phyloP scores from a whole-genome alignment of 2,329 filamentous ascomycete genomes.

The Diplocarpon rosae region DNA sequence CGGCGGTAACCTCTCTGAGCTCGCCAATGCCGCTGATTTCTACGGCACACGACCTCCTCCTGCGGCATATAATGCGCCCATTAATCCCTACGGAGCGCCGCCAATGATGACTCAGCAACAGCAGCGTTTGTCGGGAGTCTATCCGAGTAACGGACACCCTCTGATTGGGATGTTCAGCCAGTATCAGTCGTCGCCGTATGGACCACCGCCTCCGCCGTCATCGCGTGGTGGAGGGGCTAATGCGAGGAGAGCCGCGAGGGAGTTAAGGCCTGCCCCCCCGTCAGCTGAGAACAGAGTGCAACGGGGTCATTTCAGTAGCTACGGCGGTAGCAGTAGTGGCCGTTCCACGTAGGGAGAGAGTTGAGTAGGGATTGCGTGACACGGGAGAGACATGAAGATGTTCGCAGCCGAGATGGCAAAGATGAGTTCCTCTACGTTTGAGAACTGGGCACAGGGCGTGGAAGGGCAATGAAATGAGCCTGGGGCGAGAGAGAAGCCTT shows the following conservation, averaged over 20 bases:
- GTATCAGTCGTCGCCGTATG: slow-evolving; percentile 2
- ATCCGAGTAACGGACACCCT: not conserved
- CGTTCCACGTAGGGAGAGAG: not conserved
- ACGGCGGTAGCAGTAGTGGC: not conserved
- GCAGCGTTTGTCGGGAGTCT: not conserved
- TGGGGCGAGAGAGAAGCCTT: too few species aligned
- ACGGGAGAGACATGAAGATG: too few species aligned
- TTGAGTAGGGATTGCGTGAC: too few species aligned
- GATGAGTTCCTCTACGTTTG: too few species aligned
- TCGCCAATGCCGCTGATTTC: not conserved
- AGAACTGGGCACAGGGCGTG: too few species aligned
- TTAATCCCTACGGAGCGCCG: slow-evolving; percentile 5
- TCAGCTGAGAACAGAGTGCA: not conserved
- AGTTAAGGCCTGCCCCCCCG: slow-evolving; percentile 5
- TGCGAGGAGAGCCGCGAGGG: not conserved
- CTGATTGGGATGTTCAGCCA: slow-evolving; percentile 1
- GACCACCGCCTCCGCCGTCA: slow-evolving; percentile 5
- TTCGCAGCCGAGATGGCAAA: too few species aligned
- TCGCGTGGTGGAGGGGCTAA: not conserved
- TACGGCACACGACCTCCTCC: not conserved
- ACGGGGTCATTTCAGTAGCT: not conserved
- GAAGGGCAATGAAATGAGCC: too few species aligned
- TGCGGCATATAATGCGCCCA: not conserved
- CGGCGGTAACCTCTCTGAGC: slow-evolving; percentile 2
- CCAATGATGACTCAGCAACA: not conserved